Evolutionary conservation across 1,284 basidiomycete species (phyloP), one percentile per base, ranked within the genome.

Genomic region (Vanrija humicola): DNA sequence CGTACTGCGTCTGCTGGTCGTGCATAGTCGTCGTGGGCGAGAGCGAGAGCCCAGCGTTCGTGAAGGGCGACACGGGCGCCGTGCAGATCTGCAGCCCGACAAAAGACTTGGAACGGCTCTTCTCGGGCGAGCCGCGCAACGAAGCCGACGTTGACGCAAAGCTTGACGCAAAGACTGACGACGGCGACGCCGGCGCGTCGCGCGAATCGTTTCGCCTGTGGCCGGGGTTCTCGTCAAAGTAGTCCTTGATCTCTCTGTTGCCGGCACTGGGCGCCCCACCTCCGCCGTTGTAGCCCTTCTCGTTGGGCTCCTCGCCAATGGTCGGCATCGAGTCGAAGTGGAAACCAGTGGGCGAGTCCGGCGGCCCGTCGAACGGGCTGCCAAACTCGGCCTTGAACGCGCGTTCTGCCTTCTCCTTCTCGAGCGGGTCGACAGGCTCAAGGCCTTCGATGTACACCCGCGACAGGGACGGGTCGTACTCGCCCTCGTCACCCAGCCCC

Each of bases 381-480:
- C 66, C 69, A 55, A 72, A 68, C 7, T 58, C 66, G 26, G 55
- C 59, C 8, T 38, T 34, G 3, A 69, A 56, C 9, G 59, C 62
- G 14, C 48, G 38, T 49, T 67, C 65, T 12, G 57, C 64, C 25
- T 44, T 39, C 39, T 55, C 42, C 5, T 40, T 52, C 18, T 61
- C 63, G 6, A 26, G 25, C 6, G 66, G 63, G 28, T 67, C 66
- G 10, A 62, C 58, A 2, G 71, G 58, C 44, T 65, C 62, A 5
- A 77, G 56, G 4, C 69, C 72, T 43, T 71, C 68, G 38, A 77
- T 70, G 58, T 64, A 72, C 23, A 77, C 75, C 28, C 73, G 69
- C 21, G 61, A 58, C 38, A 47, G 47, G 0, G 48, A 19, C 10
- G 63, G 60, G 43, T 70, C 66, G 40, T 68, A 65, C 21, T 69